phyloP scores from a whole-genome alignment of 768 basidiomycete species.

The Rhodotorula babjevae region DNA sequence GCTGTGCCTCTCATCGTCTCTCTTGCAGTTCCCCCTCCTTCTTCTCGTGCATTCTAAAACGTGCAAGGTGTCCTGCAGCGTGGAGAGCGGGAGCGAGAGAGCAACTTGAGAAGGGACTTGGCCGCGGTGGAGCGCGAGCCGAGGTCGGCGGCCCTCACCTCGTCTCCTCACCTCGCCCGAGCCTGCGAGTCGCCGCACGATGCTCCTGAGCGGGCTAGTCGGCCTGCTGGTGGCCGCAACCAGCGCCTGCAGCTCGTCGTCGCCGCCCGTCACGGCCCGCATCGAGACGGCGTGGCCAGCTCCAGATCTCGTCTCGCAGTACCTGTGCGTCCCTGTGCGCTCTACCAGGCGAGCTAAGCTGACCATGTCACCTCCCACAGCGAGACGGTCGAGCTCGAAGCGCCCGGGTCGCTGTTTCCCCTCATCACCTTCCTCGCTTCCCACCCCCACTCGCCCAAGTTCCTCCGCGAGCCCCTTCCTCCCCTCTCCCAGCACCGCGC shows the following conservation, averaged over 20 bases:
- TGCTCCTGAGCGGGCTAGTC: neutral
- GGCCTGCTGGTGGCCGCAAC: neutral
- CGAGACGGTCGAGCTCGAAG: conserved; percentile 72
- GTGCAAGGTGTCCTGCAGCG: neutral
- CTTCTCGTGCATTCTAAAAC: neutral
- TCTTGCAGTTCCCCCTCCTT: no score
- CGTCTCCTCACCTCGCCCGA: neutral
- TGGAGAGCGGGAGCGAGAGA: neutral
- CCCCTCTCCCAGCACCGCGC: conserved; percentile 17
- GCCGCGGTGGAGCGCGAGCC: no score
- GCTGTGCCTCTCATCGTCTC: neutral
- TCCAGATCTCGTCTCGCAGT: conserved; percentile 61
- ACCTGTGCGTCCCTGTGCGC: conserved; percentile 54
- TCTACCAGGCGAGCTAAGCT: neutral
- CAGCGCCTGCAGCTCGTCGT: neutral
- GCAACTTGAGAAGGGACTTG: neutral
- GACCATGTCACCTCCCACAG: conserved; percentile 50
- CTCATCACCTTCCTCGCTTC: conserved; percentile 64
- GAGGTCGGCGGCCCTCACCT: no score
- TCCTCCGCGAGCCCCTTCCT: neutral
- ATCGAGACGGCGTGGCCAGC: conserved; percentile 60
- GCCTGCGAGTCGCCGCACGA: neutral
- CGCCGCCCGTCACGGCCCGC: conserved; percentile 1
- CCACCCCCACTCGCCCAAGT: conserved; percentile 26
- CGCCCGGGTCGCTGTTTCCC: conserved; percentile 68